phyloP scores from a whole-genome alignment of 176 grass and related monocot species.

The Rhynchospora tenuis region DNA sequence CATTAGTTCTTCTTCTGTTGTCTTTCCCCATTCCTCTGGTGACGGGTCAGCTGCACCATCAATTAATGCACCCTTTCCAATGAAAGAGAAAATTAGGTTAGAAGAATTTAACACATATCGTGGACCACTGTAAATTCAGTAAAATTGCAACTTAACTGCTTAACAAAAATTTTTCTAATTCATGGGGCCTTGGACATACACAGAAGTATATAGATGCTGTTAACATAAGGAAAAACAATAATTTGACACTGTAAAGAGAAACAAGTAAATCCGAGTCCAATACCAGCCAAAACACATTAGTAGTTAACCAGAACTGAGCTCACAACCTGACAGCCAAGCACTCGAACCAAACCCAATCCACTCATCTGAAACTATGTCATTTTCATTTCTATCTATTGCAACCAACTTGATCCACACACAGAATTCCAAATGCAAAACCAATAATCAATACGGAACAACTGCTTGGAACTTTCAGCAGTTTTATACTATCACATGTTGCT shows the following conservation, averaged over 20 bases:
- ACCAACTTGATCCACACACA: neutral
- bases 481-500: neutral
- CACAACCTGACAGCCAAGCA: neutral
- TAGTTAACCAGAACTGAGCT: neutral
- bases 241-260: neutral
- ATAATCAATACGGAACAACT: neutral
- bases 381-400: neutral
- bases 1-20: constrained; percentile 69
- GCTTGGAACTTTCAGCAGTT: neutral
- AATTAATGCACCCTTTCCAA: constrained; percentile 55
- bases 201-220: neutral
- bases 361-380: neutral
- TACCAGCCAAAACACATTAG: neutral
- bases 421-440: neutral
- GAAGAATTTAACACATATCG: constrained; percentile 7
- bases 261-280: neutral
- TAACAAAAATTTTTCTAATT: neutral
- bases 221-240: neutral
- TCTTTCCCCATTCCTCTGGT: constrained; percentile 96
- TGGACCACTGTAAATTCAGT: neutral
- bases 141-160: constrained; percentile 14
- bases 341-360: neutral
- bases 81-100: neutral
- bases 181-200: neutral
- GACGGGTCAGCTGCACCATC: constrained; percentile 92